Base-by-base conservation (phyloP, 495 filamentous ascomycete genomes). In the Hyphodiscus hymeniophilus region DNA sequence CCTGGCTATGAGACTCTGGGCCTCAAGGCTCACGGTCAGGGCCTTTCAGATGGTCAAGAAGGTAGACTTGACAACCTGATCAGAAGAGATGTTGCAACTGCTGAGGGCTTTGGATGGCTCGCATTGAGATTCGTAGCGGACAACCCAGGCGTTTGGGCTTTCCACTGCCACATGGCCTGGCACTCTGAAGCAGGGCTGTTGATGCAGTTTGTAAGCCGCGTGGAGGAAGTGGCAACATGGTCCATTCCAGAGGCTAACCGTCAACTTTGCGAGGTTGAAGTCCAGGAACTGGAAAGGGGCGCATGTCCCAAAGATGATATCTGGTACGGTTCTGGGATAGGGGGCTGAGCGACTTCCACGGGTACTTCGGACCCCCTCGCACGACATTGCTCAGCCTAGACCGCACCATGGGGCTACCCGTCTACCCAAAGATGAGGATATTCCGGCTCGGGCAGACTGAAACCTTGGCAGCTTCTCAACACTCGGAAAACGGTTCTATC, bases 61-160 rank as follows among this genome's bases (percentile, higher is more conserved):
- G 18, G 15, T 18, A 33, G 16, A 16, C 32, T 61, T 0, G 51
- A 56, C 18, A 80, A 68, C 54, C 73, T 79, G 0, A 70, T 75
- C 1, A 63, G 81, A 0, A 65, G 82, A 7, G 83, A 86, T 58
- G 77, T 76, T 0, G 78, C 77, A 3, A 64, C 80, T 52, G 54
- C 82, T 5, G 71, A 73, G 3, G 65, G 61, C 6, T 57, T 51
- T 45, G 76, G 71, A 2, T 67, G 69, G 67, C 46, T 72, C 26
- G 54, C 72, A 11, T 57, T 80, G n/a, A 70, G 68, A 12, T 80
- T 74, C 56, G 55, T 67, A 44, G 68, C 72, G 0, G 72, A 76
- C 53, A 79, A 79, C 47, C 55, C 58, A 1, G 58, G 58, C n/a
- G 48, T 58, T 16, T 80, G 75, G 75, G 64, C 71, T 0, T 68